Conservation (phyloP, 257 asterid species). For the Rauvolfia tetraphylla region DNA sequence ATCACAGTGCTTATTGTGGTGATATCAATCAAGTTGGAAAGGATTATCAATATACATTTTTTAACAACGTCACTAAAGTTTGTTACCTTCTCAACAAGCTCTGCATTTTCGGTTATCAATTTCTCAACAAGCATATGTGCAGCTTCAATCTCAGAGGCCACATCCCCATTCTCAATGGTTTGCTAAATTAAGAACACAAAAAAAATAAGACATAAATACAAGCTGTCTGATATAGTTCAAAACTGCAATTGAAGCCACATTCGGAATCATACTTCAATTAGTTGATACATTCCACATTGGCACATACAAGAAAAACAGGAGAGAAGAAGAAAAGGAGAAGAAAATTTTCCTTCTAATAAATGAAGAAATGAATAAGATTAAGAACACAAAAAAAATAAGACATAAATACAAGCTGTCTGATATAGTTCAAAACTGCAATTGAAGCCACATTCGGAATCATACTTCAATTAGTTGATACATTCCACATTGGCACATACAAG, state of each 20-base stretch:
- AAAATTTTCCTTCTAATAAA: no score
- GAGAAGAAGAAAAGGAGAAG: no score
- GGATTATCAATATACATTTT: not conserved
- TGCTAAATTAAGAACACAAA: conserved; percentile 36
- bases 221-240: not conserved
- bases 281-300: not conserved
- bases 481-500: not conserved
- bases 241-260: not conserved
- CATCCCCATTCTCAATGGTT: conserved; percentile 42
- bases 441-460: not conserved
- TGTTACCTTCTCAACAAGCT: conserved; percentile 61
- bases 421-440: not conserved
- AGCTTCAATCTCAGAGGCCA: conserved; percentile 37
- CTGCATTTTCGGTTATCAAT: conserved; percentile 47
- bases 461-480: not conserved
- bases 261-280: not conserved
- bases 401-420: not conserved
- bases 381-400: conserved; percentile 10
- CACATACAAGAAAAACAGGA: no score
- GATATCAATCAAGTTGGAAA: not conserved
- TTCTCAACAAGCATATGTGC: conserved; percentile 45
- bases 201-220: not conserved
- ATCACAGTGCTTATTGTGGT: not conserved
- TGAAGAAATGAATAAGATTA: no score
- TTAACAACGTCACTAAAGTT: no score